Evolutionary conservation across 805 yeast species (phyloP).

Genomic region (Torulaspora franciscae): DNA sequence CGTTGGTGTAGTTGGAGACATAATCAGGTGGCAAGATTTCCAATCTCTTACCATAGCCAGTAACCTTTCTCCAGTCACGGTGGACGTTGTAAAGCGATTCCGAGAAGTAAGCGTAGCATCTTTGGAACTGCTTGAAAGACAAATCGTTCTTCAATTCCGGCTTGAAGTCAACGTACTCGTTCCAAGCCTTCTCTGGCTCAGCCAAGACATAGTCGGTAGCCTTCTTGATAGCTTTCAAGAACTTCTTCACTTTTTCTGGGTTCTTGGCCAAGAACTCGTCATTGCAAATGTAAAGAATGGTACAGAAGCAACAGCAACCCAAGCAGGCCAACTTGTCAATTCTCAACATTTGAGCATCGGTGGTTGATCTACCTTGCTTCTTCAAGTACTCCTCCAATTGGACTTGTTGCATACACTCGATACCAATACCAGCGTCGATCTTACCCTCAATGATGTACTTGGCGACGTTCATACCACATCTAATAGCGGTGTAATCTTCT

Average conservation of each 20-base stretch:
- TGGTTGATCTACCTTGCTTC: slow-evolving; percentile 40
- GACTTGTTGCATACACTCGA: slow-evolving; percentile 56
- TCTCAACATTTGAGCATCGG: slow-evolving; percentile 52
- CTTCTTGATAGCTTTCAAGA: slow-evolving; percentile 46
- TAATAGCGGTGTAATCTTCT: slow-evolving; percentile 50
- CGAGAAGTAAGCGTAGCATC: slow-evolving; percentile 53
- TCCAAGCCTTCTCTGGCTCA: slow-evolving; percentile 45
- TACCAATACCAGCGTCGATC: slow-evolving; percentile 55
- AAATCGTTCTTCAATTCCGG: slow-evolving; percentile 42
- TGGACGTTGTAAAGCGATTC: slow-evolving; percentile 47
- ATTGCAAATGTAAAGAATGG: slow-evolving; percentile 50
- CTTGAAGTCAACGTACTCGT: slow-evolving; percentile 44
- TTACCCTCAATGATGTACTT: slow-evolving; percentile 50
- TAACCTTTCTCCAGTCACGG: slow-evolving; percentile 55
- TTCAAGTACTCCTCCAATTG: slow-evolving; percentile 49
- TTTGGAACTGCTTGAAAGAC: slow-evolving; percentile 44
- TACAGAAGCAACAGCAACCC: slow-evolving; percentile 57
- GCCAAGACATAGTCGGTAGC: slow-evolving; percentile 47
- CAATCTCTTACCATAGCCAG: slow-evolving; percentile 51
- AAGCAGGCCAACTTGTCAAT: slow-evolving; percentile 52
- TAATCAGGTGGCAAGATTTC: slow-evolving; percentile 48
- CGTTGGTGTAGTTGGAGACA: slow-evolving; percentile 47
- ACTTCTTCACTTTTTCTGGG: slow-evolving; percentile 43
- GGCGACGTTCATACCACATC: slow-evolving; percentile 59
- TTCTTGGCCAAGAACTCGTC: slow-evolving; percentile 45